Evolutionary conservation across 2,329 filamentous ascomycete species (phyloP), one percentile per base, ranked within the genome.

Genomic region (Paecilomyces sp.): DNA sequence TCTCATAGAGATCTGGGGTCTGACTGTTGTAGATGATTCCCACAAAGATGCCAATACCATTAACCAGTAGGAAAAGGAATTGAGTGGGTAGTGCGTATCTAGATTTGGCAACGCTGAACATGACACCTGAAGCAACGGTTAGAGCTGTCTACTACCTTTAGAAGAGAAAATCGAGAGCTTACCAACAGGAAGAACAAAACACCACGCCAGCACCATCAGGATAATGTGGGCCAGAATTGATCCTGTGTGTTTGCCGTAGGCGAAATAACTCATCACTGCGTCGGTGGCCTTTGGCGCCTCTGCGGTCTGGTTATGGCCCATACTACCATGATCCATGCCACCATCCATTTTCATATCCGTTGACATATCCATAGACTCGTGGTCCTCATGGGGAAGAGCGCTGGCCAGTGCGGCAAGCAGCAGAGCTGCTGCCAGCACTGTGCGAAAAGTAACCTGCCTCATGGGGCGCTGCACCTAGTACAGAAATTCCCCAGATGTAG

Each of bases 1-100:
- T 88, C 33, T 87, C 86, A 72, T 96, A 97, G 24, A 97, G 78
- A 70, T 96, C 90, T 0, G 92, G 91, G 0, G 91, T 96, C 63
- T 84, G 86, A 60, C 83, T 81, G 72, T 94, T 91, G 79, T 96
- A 96, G 34, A 91, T 77, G 56, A 84, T 82, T 7, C 84, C 86
- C 28, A 89, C 71, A 13, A 90, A 68, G 25, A 92, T 65, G 18
- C 88, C 90, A 1, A 88, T 65, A 2, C 79, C 81, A 70, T 92
- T 91, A 36, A 82, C 71, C 1, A 80, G 76, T 52, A 89, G 73
- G 72, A 93, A 92, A 8, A 80, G 62, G 61, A 92, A 82, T 69
- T 96, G 92, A 1, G 81, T 75, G 0, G 82, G 79, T 1, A 96
- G 79, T 1, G 88, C 88, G 67, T 89, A 87, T 63, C 88, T 84